Percentiles rank a stretch among this genome's conserved stretches.
Conservation (phyloP, 2,329 filamentous ascomycete species). For the Penicillium verrucosum region DNA sequence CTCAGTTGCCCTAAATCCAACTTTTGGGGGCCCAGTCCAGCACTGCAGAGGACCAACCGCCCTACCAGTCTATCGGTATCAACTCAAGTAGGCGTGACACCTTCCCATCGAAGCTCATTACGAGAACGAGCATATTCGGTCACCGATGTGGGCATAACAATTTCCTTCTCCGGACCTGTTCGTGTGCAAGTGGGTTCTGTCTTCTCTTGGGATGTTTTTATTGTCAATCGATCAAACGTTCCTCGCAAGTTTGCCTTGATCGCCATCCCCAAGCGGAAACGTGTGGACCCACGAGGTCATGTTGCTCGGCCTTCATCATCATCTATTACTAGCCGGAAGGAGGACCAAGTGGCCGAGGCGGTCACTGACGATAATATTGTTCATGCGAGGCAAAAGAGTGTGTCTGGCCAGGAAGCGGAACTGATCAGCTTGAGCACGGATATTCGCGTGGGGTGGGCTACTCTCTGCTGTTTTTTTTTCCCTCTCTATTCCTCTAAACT, state of each 20-base stretch:
- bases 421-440: slow-evolving; percentile 58
- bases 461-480: not conserved
- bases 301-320: slow-evolving; percentile 46
- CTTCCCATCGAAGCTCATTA: slow-evolving; percentile 33
- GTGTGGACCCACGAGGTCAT: slow-evolving; percentile 42
- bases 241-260: slow-evolving; percentile 54
- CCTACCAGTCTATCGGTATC: slow-evolving; percentile 44
- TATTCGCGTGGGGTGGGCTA: slow-evolving; percentile 55
- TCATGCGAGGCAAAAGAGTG: slow-evolving; percentile 54
- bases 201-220: slow-evolving; percentile 57
- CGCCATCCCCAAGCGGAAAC: slow-evolving; percentile 50
- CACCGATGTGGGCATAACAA: slow-evolving; percentile 48
- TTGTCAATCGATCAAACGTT: slow-evolving; percentile 57
- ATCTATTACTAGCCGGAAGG: slow-evolving; percentile 38
- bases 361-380: slow-evolving; percentile 57
- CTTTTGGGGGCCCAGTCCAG: slow-evolving; percentile 46
- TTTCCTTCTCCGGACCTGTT: slow-evolving; percentile 55
- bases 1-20: slow-evolving; percentile 47
- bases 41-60: slow-evolving; percentile 45
- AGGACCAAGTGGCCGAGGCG: slow-evolving; percentile 47
- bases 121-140: slow-evolving; percentile 38
- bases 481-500: slow-evolving; percentile 1
- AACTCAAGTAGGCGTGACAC: slow-evolving; percentile 17
- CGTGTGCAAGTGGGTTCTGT: slow-evolving; percentile 50
- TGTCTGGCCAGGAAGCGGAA: slow-evolving; percentile 49